Base-by-base conservation (phyloP, 495 filamentous ascomycete species). In the Pseudevernia furfuracea region DNA sequence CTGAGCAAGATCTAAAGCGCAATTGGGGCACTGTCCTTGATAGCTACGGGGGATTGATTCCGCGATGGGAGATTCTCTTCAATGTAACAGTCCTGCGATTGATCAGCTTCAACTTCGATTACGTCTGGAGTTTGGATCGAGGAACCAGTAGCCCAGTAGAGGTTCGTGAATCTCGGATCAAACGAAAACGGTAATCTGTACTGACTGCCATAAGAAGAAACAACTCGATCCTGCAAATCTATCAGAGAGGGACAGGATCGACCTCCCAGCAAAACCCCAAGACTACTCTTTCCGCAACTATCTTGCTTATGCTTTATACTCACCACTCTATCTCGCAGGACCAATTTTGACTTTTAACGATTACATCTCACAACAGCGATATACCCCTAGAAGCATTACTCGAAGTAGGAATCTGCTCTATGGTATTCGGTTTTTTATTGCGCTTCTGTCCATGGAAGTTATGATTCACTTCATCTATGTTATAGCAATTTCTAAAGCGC, bases 311-410 rank as follows among this genome's bases (percentile, higher is more conserved):
- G 75, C 85, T 48, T 82, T 96, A 62, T 99, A 99, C 74, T 88
- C 92, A 0, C 95, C 94, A 1, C 81, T 99, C 2, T 99, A 96
- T 72, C 81, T 99, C 36, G 82, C 92, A 0, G 94, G 94, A 1
- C 94, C 94, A 10, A 96, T 99, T 69, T 69, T 97, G 61, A 97
- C 92, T 34, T 99, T 97, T 80, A 99, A 99, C 75, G 94, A 97
- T 77, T 97, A 95, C 78, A 88, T 96, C 60, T 90, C 92, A 21
- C 94, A 99, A 73, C 79, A 81, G 68, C 79, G 90, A 66, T 88
- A 93, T 73, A 82, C 83, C 14, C 74, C 90, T 2, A 80, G 85
- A 25, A 89, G 80, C 44, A 84, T 95, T 67, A 86, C 83, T 32
- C 69, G 72, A 4, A 70, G 78, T 2, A 88, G 91, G 61, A 96